A percentile compares a stretch with the other conserved stretches of the same genome.
Evolutionary conservation across 805 yeast genomes (phyloP).

Genomic region (Kluyveromyces aestuarii): DNA sequence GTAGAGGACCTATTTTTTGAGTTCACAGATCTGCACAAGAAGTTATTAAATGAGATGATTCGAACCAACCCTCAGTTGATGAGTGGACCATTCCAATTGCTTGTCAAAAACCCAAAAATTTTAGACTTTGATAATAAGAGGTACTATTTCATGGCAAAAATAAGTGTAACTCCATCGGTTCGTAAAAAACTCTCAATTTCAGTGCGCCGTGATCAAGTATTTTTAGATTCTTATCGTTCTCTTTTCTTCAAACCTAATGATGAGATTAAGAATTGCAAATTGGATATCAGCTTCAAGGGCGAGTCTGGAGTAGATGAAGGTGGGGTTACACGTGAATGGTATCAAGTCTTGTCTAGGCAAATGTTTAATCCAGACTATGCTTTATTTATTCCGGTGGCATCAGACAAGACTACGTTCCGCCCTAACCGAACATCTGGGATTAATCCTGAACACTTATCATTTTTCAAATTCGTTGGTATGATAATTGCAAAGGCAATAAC

Average conservation of each 20-base stretch:
- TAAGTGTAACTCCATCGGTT: slow-evolving; percentile 43
- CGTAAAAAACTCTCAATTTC: slow-evolving; percentile 48
- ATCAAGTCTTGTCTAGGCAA: slow-evolving; percentile 84
- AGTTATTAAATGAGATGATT: slow-evolving; percentile 84
- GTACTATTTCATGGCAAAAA: slow-evolving; percentile 67
- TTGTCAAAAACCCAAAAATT: slow-evolving; percentile 80
- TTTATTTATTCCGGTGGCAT: slow-evolving; percentile 78
- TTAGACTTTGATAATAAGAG: slow-evolving; percentile 92
- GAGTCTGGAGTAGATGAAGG: slow-evolving; percentile 98
- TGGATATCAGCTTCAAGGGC: slow-evolving; percentile 79
- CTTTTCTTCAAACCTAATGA: slow-evolving; percentile 69
- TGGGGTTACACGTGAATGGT: slow-evolving; percentile 97
- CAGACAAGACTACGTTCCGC: slow-evolving; percentile 90
- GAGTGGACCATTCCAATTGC: slow-evolving; percentile 91
- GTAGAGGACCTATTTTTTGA: slow-evolving; percentile 72
- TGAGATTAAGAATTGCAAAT: slow-evolving; percentile 60
- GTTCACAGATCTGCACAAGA: slow-evolving; percentile 83
- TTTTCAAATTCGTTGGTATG: slow-evolving; percentile 90
- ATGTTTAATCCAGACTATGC: slow-evolving; percentile 97
- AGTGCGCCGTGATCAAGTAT: slow-evolving; percentile 83
- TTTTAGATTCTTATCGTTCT: slow-evolving; percentile 80
- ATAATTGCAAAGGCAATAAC: slow-evolving; percentile 89
- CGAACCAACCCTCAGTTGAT: slow-evolving; percentile 82
- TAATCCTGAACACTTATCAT: slow-evolving; percentile 86
- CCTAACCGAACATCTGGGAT: slow-evolving; percentile 89